Evolutionary conservation across 1,284 basidiomycete species (phyloP), one percentile per base, ranked within the genome.

Genomic region (Porphyrellus sp.): DNA sequence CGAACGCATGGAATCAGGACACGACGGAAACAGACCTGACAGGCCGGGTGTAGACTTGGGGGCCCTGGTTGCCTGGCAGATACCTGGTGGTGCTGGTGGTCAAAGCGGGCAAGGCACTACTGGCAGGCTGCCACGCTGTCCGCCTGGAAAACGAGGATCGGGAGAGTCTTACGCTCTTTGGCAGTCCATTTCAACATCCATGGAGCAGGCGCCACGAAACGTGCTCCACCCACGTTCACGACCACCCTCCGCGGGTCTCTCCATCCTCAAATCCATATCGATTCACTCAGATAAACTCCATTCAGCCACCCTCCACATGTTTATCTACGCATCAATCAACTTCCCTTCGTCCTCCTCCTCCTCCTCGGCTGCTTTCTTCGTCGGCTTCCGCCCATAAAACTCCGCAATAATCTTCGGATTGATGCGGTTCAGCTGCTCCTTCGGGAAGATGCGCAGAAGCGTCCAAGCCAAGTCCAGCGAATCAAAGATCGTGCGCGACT

Each of bases 401-500:
- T 93, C 89, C 53, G 81, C 80, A 64, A 93, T 87, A 67, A 93
- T 91, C 81, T 90, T 91, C 63, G 91, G 91, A 65, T 83, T 92
- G 77, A 95, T 93, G 63, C 96, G 89, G 78, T 98, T 98, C 59
- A 99, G 82, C 74, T 94, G 92, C 75, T 98, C 96, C 76, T 97
- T 96, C 63, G 97, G 97, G 90, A 99, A 98, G 73, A 97, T 97
- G 62, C 97, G 88, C 62, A 99, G 81, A 54, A 99, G 75, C 30
- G 89, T 89, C 97, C 97, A 99, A 20, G 94, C 97, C 51, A 99
- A 80, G 74, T 99, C 97, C 52, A 99, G 82, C 51, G 93, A 96
- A 64, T 99, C 96, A 71, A 98, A 98, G 75, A 99, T 92, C 49
- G 93, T 93, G 54, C 97, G 86, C 46, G 93, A 88, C 76, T 99